Evolutionary conservation across 352 stramenopile genomes (phyloP).

Genomic region (Globisporangium takayamanum): DNA sequence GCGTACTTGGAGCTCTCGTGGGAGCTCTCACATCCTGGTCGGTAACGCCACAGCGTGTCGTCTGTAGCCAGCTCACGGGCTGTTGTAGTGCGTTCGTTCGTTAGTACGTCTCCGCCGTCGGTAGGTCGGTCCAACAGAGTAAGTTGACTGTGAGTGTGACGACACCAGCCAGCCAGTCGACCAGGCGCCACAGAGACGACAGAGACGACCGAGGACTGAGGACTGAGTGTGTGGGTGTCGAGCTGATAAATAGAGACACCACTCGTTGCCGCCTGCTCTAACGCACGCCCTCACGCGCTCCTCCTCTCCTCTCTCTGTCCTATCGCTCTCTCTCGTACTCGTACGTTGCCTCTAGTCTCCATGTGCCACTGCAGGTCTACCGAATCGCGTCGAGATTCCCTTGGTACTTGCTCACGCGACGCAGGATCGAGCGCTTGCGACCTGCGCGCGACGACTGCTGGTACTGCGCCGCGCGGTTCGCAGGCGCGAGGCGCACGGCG

Average conservation of each 20-base stretch:
- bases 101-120: no score
- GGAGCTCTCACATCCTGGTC: slow-evolving; percentile 11
- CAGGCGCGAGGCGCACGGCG: slow-evolving; percentile 19
- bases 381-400: slow-evolving; percentile 22
- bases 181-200: neutral
- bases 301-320: neutral
- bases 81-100: no score
- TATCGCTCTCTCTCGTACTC: neutral
- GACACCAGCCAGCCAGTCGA: no score
- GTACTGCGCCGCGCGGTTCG: slow-evolving; percentile 21
- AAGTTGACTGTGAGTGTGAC: no score
- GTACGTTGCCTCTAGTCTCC: neutral
- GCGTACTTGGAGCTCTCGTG: slow-evolving; percentile 30
- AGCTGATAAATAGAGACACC: slow-evolving; percentile 3
- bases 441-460: slow-evolving; percentile 18
- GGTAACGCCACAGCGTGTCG: neutral
- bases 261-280: neutral
- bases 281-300: slow-evolving; percentile 1
- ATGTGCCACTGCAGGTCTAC: neutral
- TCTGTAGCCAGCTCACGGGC: no score
- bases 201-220: neutral
- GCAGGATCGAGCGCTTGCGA: slow-evolving; percentile 35
- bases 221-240: neutral
- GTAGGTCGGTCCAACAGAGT: no score
- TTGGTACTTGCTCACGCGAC: slow-evolving; percentile 48